Percentiles rank a stretch among this genome's conserved stretches.
Conservation (phyloP, 495 filamentous ascomycete genomes). For the Chaetomidium leptoderma region DNA sequence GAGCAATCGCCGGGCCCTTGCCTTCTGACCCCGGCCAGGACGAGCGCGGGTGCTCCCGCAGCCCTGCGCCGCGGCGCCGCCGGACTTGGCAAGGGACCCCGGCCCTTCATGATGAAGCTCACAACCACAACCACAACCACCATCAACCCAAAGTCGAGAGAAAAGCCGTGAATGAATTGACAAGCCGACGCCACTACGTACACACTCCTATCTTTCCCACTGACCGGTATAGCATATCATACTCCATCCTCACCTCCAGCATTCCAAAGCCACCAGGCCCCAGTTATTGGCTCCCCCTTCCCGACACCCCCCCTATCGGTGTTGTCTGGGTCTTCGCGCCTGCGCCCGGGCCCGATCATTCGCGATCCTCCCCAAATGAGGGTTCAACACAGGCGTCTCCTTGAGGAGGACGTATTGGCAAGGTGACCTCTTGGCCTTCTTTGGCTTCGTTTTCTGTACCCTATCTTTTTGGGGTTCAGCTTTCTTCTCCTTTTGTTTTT, state of each 20-base stretch:
- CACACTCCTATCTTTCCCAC: too few species aligned
- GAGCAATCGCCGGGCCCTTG: neutral
- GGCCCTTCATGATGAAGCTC: neutral
- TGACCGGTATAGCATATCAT: too few species aligned
- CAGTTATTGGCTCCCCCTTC: neutral
- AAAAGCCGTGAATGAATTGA: neutral
- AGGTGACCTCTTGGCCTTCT: neutral
- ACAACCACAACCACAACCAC: too few species aligned
- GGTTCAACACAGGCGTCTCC: slow-evolving; percentile 4
- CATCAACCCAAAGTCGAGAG: neutral
- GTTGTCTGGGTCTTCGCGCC: neutral
- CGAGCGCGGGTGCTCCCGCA: slow-evolving; percentile 4
- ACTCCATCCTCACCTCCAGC: too few species aligned
- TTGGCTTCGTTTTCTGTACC: neutral
- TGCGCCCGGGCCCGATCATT: neutral
- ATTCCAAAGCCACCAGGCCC: too few species aligned
- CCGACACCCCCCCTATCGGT: neutral
- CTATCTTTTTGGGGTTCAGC: too few species aligned
- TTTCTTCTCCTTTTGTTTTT: too few species aligned
- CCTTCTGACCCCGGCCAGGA: neutral
- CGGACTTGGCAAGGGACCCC: slow-evolving; percentile 2
- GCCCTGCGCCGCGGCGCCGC: neutral
- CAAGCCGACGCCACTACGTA: too few species aligned
- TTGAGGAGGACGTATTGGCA: too few species aligned
- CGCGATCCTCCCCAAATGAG: neutral